Evolutionary conservation across 495 filamentous ascomycete genomes (phyloP).

Genomic region (Lasiosphaeris hirsuta): DNA sequence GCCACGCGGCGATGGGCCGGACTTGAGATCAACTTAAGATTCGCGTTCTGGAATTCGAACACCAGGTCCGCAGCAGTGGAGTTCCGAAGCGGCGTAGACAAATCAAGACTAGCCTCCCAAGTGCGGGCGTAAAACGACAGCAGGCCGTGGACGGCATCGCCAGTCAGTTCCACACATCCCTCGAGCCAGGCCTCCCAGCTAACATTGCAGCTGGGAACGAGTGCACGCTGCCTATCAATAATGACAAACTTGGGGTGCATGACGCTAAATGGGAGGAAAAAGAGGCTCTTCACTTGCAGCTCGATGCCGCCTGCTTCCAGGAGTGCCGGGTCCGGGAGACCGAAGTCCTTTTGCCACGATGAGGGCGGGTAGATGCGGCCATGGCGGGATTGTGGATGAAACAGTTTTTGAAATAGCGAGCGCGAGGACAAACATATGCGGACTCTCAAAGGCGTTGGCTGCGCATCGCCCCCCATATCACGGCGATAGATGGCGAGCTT

Average conservation of each 20-base stretch:
- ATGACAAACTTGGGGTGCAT: conserved; percentile 77
- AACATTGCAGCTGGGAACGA: conserved; percentile 69
- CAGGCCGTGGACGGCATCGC: conserved; percentile 52
- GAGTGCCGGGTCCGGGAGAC: conserved; percentile 52
- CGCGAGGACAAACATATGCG: conserved; percentile 58
- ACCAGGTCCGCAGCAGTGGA: background rate
- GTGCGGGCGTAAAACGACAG: conserved; percentile 56
- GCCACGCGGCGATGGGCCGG: conserved; percentile 14
- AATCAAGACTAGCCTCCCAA: conserved; percentile 44
- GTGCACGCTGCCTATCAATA: conserved; percentile 57
- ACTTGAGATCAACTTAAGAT: conserved; percentile 11
- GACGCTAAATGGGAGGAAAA: conserved; percentile 69
- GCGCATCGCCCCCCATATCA: conserved; percentile 14
- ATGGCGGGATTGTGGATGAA: conserved; percentile 54
- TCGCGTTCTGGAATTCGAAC: conserved; percentile 6
- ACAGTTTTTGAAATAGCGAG: conserved; percentile 64
- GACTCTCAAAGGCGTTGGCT: conserved; percentile 16
- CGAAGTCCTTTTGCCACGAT: conserved; percentile 54
- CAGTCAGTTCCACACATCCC: conserved; percentile 59
- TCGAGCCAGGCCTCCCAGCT: conserved; percentile 77
- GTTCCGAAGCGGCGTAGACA: background rate
- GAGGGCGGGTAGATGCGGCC: conserved; percentile 57
- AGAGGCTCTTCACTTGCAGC: conserved; percentile 64
- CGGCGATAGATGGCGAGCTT: conserved; percentile 46
- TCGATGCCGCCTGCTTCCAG: conserved; percentile 54